Evolutionary conservation across 1,284 basidiomycete species (phyloP), one percentile per base, ranked within the genome.

Genomic region (Leccinum subspadiceum): DNA sequence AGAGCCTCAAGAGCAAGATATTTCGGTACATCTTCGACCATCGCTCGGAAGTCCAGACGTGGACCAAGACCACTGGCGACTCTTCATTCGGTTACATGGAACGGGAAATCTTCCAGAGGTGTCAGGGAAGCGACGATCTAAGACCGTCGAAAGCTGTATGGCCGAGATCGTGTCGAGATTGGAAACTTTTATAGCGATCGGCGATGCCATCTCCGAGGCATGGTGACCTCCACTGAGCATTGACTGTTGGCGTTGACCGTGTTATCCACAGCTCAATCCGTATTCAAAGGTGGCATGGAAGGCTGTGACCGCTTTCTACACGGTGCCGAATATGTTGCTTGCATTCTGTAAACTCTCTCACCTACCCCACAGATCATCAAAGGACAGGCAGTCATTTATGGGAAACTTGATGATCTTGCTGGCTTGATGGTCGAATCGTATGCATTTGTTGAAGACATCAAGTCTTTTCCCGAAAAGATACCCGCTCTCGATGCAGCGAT

Each of bases 401-500:
- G 58, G 5, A 65, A 53, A 31, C 63, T 75, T 3, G 60, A 62
- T 17, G 66, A 66, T 17, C 70, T 76, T 15, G 53, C 64, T 13
- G 33, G 24, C 1, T 57, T 68, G 13, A 77, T 75, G 74, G 66
- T 53, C 20, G 65, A 68, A 7, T 61, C 69, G 22, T 75, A 76
- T 44, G 52, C 58, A 6, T 76, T 76, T 33, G 69, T 75, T 5
- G 73, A 74, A 29, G 61, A 62, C 17, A 58, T 76, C 4, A 65
- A 66, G 29, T 63, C 56, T 3, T 63, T 76, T 17, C 67, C 70
- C 2, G 62, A 68, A 48, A 73, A 62, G 57, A 68, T 76, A 50
- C 62, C 66, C 29, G 15, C 31, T 1, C 67, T 76, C 1, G 70
- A 75, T 46, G 58, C 63, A 46, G 66, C 62, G n/a, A 67, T 77